Base-by-base conservation (phyloP, 1,139 yeast species). In the Entelexis sorbosivorans region DNA sequence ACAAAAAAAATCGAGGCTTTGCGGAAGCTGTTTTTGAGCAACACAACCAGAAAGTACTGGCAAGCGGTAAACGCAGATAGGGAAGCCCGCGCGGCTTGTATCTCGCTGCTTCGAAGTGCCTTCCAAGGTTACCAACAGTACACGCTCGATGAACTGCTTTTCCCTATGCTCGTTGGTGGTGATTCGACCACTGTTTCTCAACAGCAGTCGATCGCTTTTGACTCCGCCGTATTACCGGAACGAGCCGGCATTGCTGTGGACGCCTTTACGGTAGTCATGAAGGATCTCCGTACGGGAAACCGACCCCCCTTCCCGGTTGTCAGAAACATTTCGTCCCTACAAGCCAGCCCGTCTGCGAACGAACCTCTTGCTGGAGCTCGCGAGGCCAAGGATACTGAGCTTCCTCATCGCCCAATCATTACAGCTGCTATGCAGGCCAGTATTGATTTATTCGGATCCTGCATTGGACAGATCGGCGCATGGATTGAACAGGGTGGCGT, bases 111-210 rank as follows among this genome's bases (percentile, higher is more conserved):
- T 31, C 74, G 95, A 29, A 77, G 84, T 2, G 76, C 86, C 43
- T 96, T 96, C 0, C 82, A 74, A 59, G 80, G 83, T 36, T 88
- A 88, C 59, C 77, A 85, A 53, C 88, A 82, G 61, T 83, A 82
- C 61, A 76, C 86, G 0, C 69, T 91, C 59, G 96, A 88, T 58
- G 82, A 82, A 60, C 79, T 86, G 6, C 68, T 91, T 17, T 69
- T 82, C 33, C 88, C 80, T 45, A 64, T 72, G 54, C 61, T 72
- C 34, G 64, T 63, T 22, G 65, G 63, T 16, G 61, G 61, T 17
- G 57, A 56, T 24, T 55, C 66, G 1, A 55, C 60, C 11, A 50
- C 58, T 9, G 72, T 38, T 50, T 82, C 66, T 78, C 86, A 14
- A 32, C 55, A 60, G 28, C 52, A 67, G 1, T 67, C 53, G 1